Percentiles rank a stretch among this genome's conserved stretches.
Conservation (phyloP, 441 rosid species). For the Populus hybrid region DNA sequence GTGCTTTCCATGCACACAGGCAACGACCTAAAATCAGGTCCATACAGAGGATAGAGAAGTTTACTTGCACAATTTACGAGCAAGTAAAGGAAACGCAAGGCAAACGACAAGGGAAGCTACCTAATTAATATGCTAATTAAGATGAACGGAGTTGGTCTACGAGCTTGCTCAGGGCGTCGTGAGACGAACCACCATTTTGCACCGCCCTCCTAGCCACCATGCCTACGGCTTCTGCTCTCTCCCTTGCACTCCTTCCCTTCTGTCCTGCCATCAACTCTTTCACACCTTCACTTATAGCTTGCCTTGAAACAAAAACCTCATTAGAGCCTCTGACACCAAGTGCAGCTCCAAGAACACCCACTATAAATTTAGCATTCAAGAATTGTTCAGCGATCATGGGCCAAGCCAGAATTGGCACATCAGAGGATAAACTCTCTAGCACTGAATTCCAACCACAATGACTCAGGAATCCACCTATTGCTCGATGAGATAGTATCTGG, state of each 20-base stretch:
- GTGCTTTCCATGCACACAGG: too few species aligned
- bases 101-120: too few species aligned
- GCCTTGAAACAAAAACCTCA: slow-evolving; percentile 10
- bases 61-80: too few species aligned
- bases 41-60: too few species aligned
- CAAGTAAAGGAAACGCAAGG: too few species aligned
- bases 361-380: slow-evolving; percentile 33
- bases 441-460: slow-evolving; percentile 49
- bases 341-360: slow-evolving; percentile 22
- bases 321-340: background rate
- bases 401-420: slow-evolving; percentile 38
- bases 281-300: slow-evolving; percentile 22
- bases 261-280: slow-evolving; percentile 40
- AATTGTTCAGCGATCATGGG: slow-evolving; percentile 34
- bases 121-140: too few species aligned
- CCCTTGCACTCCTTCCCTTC: slow-evolving; percentile 30
- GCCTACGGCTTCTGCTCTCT: slow-evolving; percentile 23
- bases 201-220: slow-evolving; percentile 26
- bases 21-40: too few species aligned
- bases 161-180: slow-evolving; percentile 15
- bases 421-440: slow-evolving; percentile 29
- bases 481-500: slow-evolving; percentile 23
- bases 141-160: slow-evolving; percentile 9
- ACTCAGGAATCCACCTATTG: slow-evolving; percentile 33
- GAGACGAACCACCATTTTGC: slow-evolving; percentile 30